Evolutionary conservation across 805 yeast species (phyloP).

Genomic region (Lipomyces spencermartinsiae): DNA sequence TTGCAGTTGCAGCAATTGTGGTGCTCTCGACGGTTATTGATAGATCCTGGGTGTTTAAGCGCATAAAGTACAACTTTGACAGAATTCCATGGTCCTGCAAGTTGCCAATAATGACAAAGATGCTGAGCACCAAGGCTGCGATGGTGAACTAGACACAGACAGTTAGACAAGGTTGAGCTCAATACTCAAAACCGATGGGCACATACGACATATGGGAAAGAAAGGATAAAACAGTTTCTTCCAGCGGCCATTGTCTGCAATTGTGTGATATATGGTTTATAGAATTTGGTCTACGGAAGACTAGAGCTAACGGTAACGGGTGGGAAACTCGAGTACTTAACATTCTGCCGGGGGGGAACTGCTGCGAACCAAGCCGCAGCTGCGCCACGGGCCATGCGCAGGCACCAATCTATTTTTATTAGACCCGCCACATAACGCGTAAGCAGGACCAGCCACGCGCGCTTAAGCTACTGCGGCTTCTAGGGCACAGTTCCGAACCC

Average conservation of each 20-base stretch:
- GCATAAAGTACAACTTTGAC: constrained; percentile 55
- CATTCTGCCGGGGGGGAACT: not conserved
- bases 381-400: too few species aligned
- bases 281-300: not conserved
- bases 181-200: not conserved
- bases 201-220: constrained; percentile 45
- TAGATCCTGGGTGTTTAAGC: constrained; percentile 52
- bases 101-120: constrained; percentile 62
- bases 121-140: constrained; percentile 55
- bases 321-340: not conserved
- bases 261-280: not conserved
- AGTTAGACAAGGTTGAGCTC: not conserved
- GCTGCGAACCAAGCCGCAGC: not conserved
- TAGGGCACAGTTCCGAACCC: too few species aligned
- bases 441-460: too few species aligned
- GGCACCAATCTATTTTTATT: not conserved
- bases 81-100: constrained; percentile 52
- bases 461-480: too few species aligned
- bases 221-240: constrained; percentile 43
- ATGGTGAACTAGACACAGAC: constrained; percentile 39
- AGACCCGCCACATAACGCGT: too few species aligned
- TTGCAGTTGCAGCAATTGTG: constrained; percentile 33
- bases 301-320: not conserved
- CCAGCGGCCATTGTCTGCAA: constrained; percentile 41
- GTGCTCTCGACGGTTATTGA: constrained; percentile 39